Evolutionary conservation across 2,329 filamentous ascomycete genomes (phyloP).

Genomic region (Neurospora crassa): DNA sequence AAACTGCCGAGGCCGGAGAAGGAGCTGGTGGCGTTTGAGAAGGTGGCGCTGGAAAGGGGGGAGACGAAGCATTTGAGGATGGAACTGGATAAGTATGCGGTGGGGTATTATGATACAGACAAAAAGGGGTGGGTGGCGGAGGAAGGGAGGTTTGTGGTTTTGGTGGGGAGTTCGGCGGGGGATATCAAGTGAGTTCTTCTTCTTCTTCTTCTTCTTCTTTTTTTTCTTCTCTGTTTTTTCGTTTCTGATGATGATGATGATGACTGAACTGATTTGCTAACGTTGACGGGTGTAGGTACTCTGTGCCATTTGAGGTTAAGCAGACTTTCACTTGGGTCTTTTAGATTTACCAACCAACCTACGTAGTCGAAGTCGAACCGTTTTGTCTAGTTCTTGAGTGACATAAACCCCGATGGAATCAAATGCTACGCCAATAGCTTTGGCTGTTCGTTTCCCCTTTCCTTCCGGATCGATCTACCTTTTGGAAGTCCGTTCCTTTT

Average conservation of each 20-base stretch:
- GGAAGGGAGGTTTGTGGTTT: slow-evolving; percentile 49
- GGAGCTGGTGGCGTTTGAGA: slow-evolving; percentile 61
- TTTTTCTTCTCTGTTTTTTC: too few species aligned
- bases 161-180: slow-evolving; percentile 51
- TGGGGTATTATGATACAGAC: slow-evolving; percentile 53
- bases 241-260: too few species aligned
- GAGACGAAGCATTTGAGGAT: slow-evolving; percentile 42
- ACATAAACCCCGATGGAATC: too few species aligned
- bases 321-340: slow-evolving; percentile 60
- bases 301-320: slow-evolving; percentile 44
- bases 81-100: slow-evolving; percentile 38
- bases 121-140: slow-evolving; percentile 55
- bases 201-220: too few species aligned
- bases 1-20: slow-evolving; percentile 57
- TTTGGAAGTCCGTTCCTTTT: too few species aligned
- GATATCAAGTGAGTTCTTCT: slow-evolving; percentile 47
- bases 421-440: too few species aligned
- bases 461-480: too few species aligned
- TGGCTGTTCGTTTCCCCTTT: too few species aligned
- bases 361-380: too few species aligned
- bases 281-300: slow-evolving; percentile 20
- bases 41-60: slow-evolving; percentile 48
- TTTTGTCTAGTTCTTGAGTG: too few species aligned
- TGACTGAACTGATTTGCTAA: slow-evolving; percentile 2
- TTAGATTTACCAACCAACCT: slow-evolving; percentile 18